Conservation (phyloP, 2,329 filamentous ascomycete genomes). For the Chaetothyriales sp. region DNA sequence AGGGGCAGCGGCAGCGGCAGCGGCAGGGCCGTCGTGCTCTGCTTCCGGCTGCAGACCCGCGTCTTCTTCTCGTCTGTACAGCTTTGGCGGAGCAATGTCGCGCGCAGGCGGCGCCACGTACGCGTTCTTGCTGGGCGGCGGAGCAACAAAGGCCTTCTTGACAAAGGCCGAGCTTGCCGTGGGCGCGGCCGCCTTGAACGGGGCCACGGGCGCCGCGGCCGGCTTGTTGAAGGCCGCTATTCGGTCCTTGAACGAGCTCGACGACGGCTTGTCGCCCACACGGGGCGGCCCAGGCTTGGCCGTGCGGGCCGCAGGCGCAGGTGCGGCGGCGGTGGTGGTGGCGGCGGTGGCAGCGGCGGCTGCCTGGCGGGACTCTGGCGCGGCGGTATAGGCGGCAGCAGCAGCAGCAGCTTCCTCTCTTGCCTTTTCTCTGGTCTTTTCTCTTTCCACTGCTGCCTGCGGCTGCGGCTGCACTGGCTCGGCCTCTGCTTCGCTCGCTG, state of each 20-base stretch:
- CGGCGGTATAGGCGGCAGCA: conserved; percentile 2
- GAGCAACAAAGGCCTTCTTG: conserved; percentile 93
- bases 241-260: conserved; percentile 78
- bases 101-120: conserved; percentile 63
- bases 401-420: no score
- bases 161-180: conserved; percentile 55
- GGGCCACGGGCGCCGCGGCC: conserved; percentile 70
- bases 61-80: conserved; percentile 81
- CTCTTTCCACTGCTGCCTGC: conserved; percentile 11
- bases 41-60: conserved; percentile 38
- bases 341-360: conserved; percentile 14
- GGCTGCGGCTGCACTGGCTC: conserved; percentile 9
- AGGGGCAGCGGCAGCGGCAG: no score
- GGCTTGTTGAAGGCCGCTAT: conserved; percentile 96
- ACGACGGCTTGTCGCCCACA: conserved; percentile 57
- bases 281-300: conserved; percentile 51
- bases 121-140: conserved; percentile 82
- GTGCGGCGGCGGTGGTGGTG: conserved; percentile 18
- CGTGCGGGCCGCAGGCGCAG: conserved; percentile 29
- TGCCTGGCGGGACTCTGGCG: conserved; percentile 12
- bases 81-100: conserved; percentile 56
- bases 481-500: conserved; percentile 1
- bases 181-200: conserved; percentile 66
- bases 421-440: conserved; percentile 7
- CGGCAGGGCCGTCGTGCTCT: conserved; percentile 15